Evolutionary conservation across 2,329 filamentous ascomycete genomes (phyloP), one percentile per base, ranked within the genome.

Genomic region (Clonostachys solani): DNA sequence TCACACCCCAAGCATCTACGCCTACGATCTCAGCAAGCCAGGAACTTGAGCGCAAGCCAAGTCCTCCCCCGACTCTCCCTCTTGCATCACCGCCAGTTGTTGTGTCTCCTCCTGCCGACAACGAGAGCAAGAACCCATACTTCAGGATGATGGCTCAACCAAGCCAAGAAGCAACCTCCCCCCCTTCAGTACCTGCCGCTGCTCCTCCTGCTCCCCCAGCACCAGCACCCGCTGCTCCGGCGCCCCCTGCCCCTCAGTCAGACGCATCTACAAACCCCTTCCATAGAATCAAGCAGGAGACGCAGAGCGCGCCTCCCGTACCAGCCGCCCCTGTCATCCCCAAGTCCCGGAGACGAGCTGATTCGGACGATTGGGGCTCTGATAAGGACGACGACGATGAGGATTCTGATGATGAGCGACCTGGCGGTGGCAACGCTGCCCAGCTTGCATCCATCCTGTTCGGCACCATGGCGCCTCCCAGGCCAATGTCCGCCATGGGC

Each of bases 361-460:
- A 75, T 48, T 77, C 95, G 52, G 92, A 81, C 33, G 76, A 75
- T 48, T 97, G 92, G 92, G 91, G 90, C 50, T 92, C 89, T 13
- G 85, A 87, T 50, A 83, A 80, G 57, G 69, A 72, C 17, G 72
- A 76, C 17, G 74, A 77, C 5, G 84, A 87, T 17, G 83, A 87
- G 47, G 87, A 89, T 45, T 84, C 83, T 35, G 86, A 92, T 47
- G 88, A 92, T 47, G 87, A 91, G 46, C 81, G 85, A 10, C 85
- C 89, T 16, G 87, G 87, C 44, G 89, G 89, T 47, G 84, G 87
- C 49, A 90, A 83, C 56, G 94, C 94, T 43, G 94, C 95, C 50
- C 89, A 96, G 57, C 81, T 99, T 36, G 94, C 94, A 15, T 95
- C 89, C 7, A 94, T 96, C 50, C 78, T 99, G 17, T 99, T 99